A percentile compares a stretch with the other conserved stretches of the same genome.
These are phyloP conservation scores for Saccharomycopsis crataegensis DNA, from an alignment of 1,139 yeast species.

Conservation along the genomic window DNA sequence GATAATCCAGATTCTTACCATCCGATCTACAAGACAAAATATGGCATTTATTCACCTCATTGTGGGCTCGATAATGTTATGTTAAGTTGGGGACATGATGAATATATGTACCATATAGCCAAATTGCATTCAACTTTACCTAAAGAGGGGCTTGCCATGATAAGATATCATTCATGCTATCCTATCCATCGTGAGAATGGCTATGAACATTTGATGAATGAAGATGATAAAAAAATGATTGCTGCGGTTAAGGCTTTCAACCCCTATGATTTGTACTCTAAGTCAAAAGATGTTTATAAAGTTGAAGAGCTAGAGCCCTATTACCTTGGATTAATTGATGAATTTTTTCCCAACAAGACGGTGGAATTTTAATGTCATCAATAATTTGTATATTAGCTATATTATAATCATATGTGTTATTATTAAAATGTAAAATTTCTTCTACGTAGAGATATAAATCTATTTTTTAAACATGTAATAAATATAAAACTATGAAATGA, in stretches of 20 bases:
- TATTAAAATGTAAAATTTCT: background rate
- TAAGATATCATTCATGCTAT: slow-evolving; percentile 66
- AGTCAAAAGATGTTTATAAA: slow-evolving; percentile 43
- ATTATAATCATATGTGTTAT: background rate
- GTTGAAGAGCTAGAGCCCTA: slow-evolving; percentile 46
- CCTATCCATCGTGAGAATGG: slow-evolving; percentile 75
- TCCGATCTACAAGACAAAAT: slow-evolving; percentile 59
- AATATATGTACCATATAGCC: slow-evolving; percentile 68
- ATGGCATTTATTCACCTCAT: slow-evolving; percentile 56
- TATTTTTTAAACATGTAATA: background rate
- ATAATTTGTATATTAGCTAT: background rate
- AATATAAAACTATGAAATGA: background rate
- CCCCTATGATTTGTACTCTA: slow-evolving; percentile 62
- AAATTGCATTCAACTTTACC: slow-evolving; percentile 58
- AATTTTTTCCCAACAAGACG: slow-evolving; percentile 50
- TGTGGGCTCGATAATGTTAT: slow-evolving; percentile 67
- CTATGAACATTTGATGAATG: slow-evolving; percentile 57
- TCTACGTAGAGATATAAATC: background rate
- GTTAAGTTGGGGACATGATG: slow-evolving; percentile 79
- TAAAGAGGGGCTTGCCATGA: slow-evolving; percentile 64
- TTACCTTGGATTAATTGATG: slow-evolving; percentile 57
- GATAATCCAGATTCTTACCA: slow-evolving; percentile 54
- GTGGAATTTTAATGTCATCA: slow-evolving; percentile 41
- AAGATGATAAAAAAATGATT: slow-evolving; percentile 54
- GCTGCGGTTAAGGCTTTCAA: slow-evolving; percentile 61